phyloP scores from a whole-genome alignment of 176 grass and related monocot genomes.

The Carex parvula region DNA sequence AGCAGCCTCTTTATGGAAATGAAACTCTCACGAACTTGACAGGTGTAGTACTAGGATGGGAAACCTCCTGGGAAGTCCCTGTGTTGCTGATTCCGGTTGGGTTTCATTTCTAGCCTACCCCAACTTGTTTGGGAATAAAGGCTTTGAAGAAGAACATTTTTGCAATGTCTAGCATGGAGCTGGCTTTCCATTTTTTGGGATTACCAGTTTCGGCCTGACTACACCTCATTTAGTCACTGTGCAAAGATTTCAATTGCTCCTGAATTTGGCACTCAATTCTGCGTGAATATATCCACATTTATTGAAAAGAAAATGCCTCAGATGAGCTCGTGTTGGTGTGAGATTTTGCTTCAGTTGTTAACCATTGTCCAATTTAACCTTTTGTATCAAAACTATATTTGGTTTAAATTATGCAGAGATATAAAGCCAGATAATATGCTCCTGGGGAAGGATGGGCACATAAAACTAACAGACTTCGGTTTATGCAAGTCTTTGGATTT shows the following conservation, averaged over 20 bases:
- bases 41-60: too few species aligned
- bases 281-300: background rate
- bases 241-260: background rate
- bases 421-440: conserved; percentile 54
- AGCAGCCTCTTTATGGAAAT: too few species aligned
- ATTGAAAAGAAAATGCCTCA: background rate
- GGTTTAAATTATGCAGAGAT: conserved; percentile 34
- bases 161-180: background rate
- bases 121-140: too few species aligned
- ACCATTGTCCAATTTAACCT: background rate
- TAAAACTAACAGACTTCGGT: conserved; percentile 52
- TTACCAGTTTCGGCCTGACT: background rate
- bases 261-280: background rate
- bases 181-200: background rate
- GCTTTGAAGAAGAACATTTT: background rate
- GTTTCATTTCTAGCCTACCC: too few species aligned
- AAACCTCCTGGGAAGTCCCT: too few species aligned
- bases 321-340: background rate
- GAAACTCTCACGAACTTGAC: too few species aligned
- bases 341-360: background rate
- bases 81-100: too few species aligned
- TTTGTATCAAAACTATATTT: conserved; percentile 11
- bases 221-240: background rate
- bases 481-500: conserved; percentile 44
- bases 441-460: conserved; percentile 41